Conservation (phyloP, 2,329 filamentous ascomycete genomes). For the Colletotrichum simmondsii region DNA sequence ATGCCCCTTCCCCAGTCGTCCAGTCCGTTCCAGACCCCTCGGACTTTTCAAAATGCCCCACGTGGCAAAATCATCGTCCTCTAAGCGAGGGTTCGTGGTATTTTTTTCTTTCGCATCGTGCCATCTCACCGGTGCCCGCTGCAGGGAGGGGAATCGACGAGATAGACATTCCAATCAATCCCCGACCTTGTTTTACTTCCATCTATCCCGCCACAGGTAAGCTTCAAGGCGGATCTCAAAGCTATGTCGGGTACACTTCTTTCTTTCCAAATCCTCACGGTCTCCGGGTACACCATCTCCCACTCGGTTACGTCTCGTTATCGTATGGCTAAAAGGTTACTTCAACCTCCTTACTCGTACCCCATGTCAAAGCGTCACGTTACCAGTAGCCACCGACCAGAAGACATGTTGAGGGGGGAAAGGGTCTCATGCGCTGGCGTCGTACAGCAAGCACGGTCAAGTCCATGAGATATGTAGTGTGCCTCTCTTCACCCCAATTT, state of each 20-base stretch:
- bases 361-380: background rate
- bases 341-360: background rate
- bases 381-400: background rate
- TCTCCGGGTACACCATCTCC: background rate
- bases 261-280: background rate
- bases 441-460: background rate
- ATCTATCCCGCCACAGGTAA: background rate
- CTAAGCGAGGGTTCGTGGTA: background rate
- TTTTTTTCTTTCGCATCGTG: background rate
- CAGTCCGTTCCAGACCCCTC: background rate
- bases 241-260: background rate
- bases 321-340: background rate
- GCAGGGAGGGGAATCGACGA: background rate
- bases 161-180: background rate
- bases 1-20: background rate
- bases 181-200: background rate
- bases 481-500: background rate
- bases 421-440: conserved; percentile 13
- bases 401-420: background rate
- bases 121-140: background rate
- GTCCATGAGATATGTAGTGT: background rate
- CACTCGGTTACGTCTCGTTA: background rate
- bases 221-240: background rate
- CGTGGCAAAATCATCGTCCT: background rate
- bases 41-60: background rate